These are phyloP conservation scores for Dysphania ambrosioides DNA, from an alignment of 148 eudicot species.

Conservation along the genomic window DNA sequence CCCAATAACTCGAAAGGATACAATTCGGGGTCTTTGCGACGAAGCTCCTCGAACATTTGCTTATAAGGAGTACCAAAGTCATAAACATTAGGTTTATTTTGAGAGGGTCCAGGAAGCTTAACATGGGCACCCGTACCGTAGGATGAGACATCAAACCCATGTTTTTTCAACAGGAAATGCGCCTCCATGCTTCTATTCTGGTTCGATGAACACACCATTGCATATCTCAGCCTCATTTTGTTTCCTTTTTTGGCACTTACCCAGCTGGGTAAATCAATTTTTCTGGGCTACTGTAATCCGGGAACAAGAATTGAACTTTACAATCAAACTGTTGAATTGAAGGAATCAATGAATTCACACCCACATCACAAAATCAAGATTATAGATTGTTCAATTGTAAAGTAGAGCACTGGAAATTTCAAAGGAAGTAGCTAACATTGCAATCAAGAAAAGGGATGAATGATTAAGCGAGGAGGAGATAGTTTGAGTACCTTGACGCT, in stretches of 20 bases:
- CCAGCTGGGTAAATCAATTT: neutral
- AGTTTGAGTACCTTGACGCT: neutral
- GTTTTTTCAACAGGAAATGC: slow-evolving; percentile 63
- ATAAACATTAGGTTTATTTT: slow-evolving; percentile 84
- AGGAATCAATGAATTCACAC: neutral
- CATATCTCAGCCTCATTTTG: slow-evolving; percentile 54
- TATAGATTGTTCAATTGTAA: neutral
- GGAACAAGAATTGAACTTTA: slow-evolving; percentile 1
- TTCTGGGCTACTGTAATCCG: neutral
- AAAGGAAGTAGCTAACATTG: neutral
- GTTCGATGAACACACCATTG: slow-evolving; percentile 97
- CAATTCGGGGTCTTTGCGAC: slow-evolving; percentile 93
- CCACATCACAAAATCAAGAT: neutral
- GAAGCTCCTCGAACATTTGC: slow-evolving; percentile 86
- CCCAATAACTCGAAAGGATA: slow-evolving; percentile 33
- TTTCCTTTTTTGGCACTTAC: neutral
- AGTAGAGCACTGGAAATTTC: neutral
- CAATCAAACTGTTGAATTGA: neutral
- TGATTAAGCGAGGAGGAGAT: neutral
- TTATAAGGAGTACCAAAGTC: slow-evolving; percentile 94
- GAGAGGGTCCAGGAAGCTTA: slow-evolving; percentile 93
- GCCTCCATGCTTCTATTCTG: slow-evolving; percentile 98
- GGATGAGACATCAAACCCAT: slow-evolving; percentile 77
- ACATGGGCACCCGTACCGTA: slow-evolving; percentile 93
- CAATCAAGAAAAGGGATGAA: neutral